Evolutionary conservation across 257 asterid species (phyloP).

Genomic region (Marsdenia floribunda): DNA sequence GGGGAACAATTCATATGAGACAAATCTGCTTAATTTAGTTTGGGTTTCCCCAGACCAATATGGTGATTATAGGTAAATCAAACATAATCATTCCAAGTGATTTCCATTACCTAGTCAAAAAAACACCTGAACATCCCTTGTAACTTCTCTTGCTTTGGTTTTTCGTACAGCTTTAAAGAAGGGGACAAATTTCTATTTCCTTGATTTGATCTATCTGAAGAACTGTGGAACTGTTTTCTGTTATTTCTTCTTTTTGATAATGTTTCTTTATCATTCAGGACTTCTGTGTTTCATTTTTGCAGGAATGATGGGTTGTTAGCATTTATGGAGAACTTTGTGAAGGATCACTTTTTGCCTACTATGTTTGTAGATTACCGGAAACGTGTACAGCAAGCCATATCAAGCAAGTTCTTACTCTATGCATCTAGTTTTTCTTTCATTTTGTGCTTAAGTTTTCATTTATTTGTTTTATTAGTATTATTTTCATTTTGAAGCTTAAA

Average conservation of each 20-base stretch:
- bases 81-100: background rate
- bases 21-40: background rate
- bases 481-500: background rate
- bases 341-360: slow-evolving; percentile 96
- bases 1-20: background rate
- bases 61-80: background rate
- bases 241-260: background rate
- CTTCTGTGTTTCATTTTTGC: slow-evolving; percentile 29
- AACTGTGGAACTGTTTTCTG: background rate
- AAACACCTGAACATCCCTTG: background rate
- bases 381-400: slow-evolving; percentile 96
- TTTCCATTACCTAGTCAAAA: background rate
- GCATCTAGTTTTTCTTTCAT: background rate
- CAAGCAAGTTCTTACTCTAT: slow-evolving; percentile 65
- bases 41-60: background rate
- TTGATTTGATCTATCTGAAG: background rate
- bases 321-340: slow-evolving; percentile 94
- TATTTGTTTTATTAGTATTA: background rate
- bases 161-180: background rate
- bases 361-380: slow-evolving; percentile 98
- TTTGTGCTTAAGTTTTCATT: background rate
- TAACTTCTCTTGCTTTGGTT: background rate
- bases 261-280: background rate
- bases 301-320: slow-evolving; percentile 95
- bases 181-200: background rate